These are phyloP conservation scores for Theileria luwenshuni DNA, from an alignment of 169 alveolate species.

Conservation along the genomic window DNA sequence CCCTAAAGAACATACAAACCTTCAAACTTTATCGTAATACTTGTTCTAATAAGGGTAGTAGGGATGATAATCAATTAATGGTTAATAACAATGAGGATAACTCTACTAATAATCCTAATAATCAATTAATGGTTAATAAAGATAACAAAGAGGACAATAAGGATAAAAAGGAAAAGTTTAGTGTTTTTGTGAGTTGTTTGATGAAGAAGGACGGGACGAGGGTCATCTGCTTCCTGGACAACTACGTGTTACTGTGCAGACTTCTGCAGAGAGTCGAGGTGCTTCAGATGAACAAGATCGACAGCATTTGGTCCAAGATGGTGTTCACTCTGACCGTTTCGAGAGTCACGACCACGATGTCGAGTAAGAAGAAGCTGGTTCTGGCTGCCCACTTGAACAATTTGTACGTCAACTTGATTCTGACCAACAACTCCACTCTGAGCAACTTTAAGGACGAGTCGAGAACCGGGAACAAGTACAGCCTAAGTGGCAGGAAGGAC, in stretches of 20 bases:
- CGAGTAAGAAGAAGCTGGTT: conserved; percentile 71
- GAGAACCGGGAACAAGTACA: background rate
- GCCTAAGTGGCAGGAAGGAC: conserved; percentile 28
- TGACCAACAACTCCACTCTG: background rate
- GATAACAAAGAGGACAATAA: background rate
- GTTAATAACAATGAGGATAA: background rate
- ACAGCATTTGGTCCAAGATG: conserved; percentile 54
- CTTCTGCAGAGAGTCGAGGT: conserved; percentile 9
- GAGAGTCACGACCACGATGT: conserved; percentile 73
- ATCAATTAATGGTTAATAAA: background rate
- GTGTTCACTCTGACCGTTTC: conserved; percentile 66
- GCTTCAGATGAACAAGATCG: conserved; percentile 5
- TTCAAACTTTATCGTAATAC: no score
- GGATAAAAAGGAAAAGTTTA: background rate
- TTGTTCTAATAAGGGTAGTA: background rate
- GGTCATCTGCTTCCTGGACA: conserved; percentile 14
- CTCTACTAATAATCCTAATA: background rate
- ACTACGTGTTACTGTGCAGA: conserved; percentile 3
- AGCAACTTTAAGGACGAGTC: background rate
- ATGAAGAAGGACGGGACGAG: conserved; percentile 17
- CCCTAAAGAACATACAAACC: conserved; percentile 3
- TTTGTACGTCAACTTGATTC: conserved; percentile 2
- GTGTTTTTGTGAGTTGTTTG: background rate
- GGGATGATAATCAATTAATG: background rate
- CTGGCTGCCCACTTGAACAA: conserved; percentile 73